Conservation (phyloP, 2,329 filamentous ascomycete genomes). For the Penicillium sp. region DNA sequence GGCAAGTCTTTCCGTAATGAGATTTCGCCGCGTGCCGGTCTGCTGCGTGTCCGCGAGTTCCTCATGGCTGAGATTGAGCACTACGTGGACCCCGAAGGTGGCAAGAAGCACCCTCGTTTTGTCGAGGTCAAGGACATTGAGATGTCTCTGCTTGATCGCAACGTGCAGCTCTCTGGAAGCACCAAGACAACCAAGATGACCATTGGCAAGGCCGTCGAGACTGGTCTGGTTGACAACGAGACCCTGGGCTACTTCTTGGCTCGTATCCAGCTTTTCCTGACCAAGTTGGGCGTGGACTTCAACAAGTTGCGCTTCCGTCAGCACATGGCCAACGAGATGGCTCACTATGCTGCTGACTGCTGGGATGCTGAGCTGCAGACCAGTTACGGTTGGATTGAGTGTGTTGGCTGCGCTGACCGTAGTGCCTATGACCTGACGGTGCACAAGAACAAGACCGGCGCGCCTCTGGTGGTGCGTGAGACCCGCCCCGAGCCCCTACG, state of each 20-base stretch:
- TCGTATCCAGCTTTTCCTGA: constrained; percentile 84
- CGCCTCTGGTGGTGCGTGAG: constrained; percentile 80
- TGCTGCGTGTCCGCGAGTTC: constrained; percentile 93
- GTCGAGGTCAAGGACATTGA: constrained; percentile 78
- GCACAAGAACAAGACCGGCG: constrained; percentile 88
- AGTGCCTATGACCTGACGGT: constrained; percentile 92
- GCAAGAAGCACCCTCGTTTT: constrained; percentile 93
- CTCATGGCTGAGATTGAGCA: constrained; percentile 99
- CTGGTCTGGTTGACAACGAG: constrained; percentile 88
- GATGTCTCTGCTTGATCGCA: constrained; percentile 76
- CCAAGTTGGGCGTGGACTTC: constrained; percentile 81
- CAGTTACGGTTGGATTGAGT: constrained; percentile 96
- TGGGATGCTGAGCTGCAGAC: constrained; percentile 95
- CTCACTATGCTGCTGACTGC: constrained; percentile 94
- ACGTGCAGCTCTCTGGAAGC: constrained; percentile 82
- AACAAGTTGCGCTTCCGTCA: constrained; percentile 92
- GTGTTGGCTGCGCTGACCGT: constrained; percentile 92
- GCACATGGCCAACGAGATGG: constrained; percentile 88
- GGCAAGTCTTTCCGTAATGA: constrained; percentile 98
- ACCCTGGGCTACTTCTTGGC: constrained; percentile 97
- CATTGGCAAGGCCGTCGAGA: constrained; percentile 81
- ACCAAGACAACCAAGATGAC: constrained; percentile 69
- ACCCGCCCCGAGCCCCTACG: constrained; percentile 71
- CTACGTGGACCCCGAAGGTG: constrained; percentile 89
- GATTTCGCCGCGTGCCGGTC: constrained; percentile 87